Conservation (phyloP, 768 basidiomycete species). For the Xerocomellus chrysenteron region DNA sequence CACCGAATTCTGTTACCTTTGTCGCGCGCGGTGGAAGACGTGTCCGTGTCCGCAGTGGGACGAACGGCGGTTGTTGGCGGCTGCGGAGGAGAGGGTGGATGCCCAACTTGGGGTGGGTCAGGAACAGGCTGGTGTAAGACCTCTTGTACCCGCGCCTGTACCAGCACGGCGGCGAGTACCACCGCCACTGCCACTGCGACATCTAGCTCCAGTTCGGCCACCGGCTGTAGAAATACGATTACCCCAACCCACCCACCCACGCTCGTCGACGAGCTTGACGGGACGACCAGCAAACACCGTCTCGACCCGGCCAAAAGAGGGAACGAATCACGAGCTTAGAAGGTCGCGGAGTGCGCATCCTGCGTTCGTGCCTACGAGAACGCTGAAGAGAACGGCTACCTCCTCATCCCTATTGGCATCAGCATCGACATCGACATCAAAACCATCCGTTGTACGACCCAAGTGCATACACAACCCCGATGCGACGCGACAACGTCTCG, state of each 20-base stretch:
- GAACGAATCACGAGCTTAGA: not conserved
- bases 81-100: slow-evolving; percentile 47
- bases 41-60: slow-evolving; percentile 71
- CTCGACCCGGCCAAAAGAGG: not conserved
- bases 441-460: not conserved
- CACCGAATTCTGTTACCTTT: slow-evolving; percentile 45
- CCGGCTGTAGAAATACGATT: not conserved
- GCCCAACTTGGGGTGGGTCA: slow-evolving; percentile 34
- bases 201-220: not conserved
- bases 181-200: not conserved
- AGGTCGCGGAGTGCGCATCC: not conserved
- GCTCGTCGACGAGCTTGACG: slow-evolving; percentile 1
- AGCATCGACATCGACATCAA: not conserved
- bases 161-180: not conserved
- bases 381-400: not conserved
- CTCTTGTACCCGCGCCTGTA: too few relatives aligned
- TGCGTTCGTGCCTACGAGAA: not conserved
- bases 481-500: slow-evolving; percentile 16
- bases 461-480: not conserved
- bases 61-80: slow-evolving; percentile 39
- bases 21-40: slow-evolving; percentile 58
- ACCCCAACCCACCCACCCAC: not conserved
- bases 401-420: too few relatives aligned
- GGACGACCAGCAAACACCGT: not conserved
- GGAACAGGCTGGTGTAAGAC: slow-evolving; percentile 5